Evolutionary conservation across 2,329 filamentous ascomycete genomes (phyloP).

Genomic region (Colletotrichum viniferum): DNA sequence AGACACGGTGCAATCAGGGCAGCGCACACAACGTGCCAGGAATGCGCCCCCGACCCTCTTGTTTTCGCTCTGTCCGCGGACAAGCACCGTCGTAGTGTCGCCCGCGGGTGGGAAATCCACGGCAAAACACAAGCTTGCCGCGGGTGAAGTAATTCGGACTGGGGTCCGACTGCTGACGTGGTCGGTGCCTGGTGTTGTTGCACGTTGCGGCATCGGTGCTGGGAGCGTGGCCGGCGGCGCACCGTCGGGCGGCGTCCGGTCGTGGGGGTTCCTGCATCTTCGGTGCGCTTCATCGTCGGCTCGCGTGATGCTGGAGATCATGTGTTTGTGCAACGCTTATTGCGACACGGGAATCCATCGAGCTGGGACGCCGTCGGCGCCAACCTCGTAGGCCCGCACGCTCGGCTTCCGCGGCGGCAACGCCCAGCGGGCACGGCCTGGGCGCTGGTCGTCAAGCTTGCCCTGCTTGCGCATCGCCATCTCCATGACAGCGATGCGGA

Average conservation of each 20-base stretch:
- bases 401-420: conserved; percentile 67
- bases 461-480: conserved; percentile 72
- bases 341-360: conserved; percentile 55
- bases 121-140: conserved; percentile 7
- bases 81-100: not conserved
- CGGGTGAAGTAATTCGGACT: not conserved
- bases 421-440: conserved; percentile 71
- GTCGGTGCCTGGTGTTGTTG: not conserved
- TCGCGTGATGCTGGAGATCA: not conserved
- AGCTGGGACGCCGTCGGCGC: conserved; percentile 61
- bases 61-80: conserved; percentile 18
- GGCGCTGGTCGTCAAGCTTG: conserved; percentile 68
- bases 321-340: not conserved
- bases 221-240: not conserved
- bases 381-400: conserved; percentile 59
- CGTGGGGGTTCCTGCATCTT: not conserved
- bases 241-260: not conserved
- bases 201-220: conserved; percentile 8
- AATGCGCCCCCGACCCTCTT: not conserved
- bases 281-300: not conserved
- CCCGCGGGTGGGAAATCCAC: not conserved
- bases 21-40: not conserved
- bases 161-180: conserved; percentile 4
- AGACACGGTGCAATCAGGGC: conserved; percentile 16
- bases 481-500: conserved; percentile 73